Conservation (phyloP, 176 grass and related monocot species). For the Lolium perenne region DNA sequence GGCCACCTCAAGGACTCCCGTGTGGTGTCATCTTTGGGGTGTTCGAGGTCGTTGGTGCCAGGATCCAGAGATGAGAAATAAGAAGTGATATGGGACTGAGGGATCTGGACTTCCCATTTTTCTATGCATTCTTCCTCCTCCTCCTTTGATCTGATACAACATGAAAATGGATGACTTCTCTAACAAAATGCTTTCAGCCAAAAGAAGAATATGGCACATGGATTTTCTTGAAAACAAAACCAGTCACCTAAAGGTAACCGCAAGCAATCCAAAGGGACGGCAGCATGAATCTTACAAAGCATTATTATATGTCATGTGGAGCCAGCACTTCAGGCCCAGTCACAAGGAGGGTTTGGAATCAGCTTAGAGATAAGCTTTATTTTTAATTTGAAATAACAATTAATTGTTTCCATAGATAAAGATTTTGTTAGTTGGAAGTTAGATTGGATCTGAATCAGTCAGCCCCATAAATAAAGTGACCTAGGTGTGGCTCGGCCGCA, state of each 20-base stretch:
- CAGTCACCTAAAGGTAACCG: background rate
- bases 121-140: conserved; percentile 60
- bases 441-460: background rate
- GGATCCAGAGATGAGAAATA: conserved; percentile 67
- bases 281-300: background rate
- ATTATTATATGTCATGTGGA: background rate
- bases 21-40: conserved; percentile 45
- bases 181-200: conserved; percentile 17
- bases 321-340: background rate
- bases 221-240: conserved; percentile 21
- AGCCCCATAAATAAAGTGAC: background rate
- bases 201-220: background rate
- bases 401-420: background rate
- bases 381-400: background rate
- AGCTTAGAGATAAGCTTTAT: background rate
- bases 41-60: conserved; percentile 50
- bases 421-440: background rate
- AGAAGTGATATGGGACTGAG: conserved; percentile 66
- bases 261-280: conserved; percentile 2
- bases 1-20: conserved; percentile 70
- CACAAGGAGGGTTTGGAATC: background rate
- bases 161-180: conserved; percentile 24
- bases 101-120: conserved; percentile 78
- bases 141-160: conserved; percentile 62
- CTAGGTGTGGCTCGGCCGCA: background rate